These are phyloP conservation scores for Carex kokanica DNA, from an alignment of 176 grass and related monocot genomes.

Conservation along the genomic window DNA sequence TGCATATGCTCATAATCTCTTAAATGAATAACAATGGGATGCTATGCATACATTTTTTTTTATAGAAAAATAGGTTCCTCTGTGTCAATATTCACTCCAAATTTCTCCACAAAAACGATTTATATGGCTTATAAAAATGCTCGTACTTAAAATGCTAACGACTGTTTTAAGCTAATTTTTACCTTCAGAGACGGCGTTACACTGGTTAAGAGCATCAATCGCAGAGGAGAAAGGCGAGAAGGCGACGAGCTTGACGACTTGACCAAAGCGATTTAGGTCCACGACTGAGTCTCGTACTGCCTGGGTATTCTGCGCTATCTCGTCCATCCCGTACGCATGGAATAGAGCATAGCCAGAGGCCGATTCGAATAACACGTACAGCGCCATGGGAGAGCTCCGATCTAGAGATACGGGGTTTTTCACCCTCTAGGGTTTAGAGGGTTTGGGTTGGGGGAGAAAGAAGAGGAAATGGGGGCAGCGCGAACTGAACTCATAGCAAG, in stretches of 20 bases:
- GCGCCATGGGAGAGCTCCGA: constrained; percentile 37
- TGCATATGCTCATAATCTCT: background rate
- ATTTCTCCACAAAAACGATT: background rate
- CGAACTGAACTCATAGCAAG: background rate
- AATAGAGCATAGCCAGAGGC: constrained; percentile 70
- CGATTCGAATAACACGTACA: constrained; percentile 80
- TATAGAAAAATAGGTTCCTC: background rate
- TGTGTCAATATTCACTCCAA: background rate
- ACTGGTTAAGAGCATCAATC: constrained; percentile 74
- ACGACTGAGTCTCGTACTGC: constrained; percentile 61
- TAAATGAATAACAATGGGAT: no score
- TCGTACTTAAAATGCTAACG: background rate
- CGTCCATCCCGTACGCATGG: constrained; percentile 70
- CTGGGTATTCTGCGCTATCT: constrained; percentile 72
- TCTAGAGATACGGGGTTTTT: background rate
- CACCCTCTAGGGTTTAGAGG: constrained; percentile 26
- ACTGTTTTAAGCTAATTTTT: background rate
- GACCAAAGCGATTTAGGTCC: constrained; percentile 75
- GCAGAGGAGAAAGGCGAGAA: constrained; percentile 84
- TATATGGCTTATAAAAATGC: background rate
- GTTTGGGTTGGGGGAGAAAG: background rate
- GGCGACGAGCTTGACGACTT: constrained; percentile 77
- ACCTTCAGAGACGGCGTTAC: constrained; percentile 89
- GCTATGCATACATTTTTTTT: background rate
- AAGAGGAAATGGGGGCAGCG: background rate